Evolutionary conservation across 2,329 filamentous ascomycete genomes (phyloP).

Genomic region (Fusarium verrucosum): DNA sequence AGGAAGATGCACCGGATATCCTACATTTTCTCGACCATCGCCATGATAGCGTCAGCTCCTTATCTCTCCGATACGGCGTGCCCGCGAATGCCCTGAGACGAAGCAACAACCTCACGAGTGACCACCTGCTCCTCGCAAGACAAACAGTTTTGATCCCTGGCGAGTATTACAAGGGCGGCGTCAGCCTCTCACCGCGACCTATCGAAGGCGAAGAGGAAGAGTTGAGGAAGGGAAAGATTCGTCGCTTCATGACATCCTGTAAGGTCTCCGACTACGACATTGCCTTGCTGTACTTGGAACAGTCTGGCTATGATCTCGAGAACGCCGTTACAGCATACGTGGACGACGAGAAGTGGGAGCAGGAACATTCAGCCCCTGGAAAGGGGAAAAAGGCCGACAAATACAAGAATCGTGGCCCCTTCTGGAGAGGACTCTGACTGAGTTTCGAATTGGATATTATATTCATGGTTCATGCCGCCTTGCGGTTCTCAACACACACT

Average conservation of each 20-base stretch:
- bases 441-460: constrained; percentile 39
- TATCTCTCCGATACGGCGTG: constrained; percentile 77
- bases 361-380: constrained; percentile 62
- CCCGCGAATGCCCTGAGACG: constrained; percentile 69
- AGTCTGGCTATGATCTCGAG: constrained; percentile 72
- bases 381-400: constrained; percentile 43
- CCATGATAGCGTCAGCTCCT: constrained; percentile 72
- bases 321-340: constrained; percentile 70
- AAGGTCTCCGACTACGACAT: constrained; percentile 82
- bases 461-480: constrained; percentile 45
- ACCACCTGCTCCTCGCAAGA: constrained; percentile 75
- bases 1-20: constrained; percentile 65
- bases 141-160: constrained; percentile 77
- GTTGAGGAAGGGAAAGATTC: constrained; percentile 72
- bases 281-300: constrained; percentile 78
- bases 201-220: constrained; percentile 80
- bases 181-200: constrained; percentile 74
- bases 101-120: constrained; percentile 75
- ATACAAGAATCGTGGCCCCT: constrained; percentile 46
- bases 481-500: constrained; percentile 34
- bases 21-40: constrained; percentile 78
- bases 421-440: constrained; percentile 47
- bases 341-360: constrained; percentile 81
- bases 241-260: constrained; percentile 81
- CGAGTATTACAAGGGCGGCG: constrained; percentile 71